Conservation (phyloP, 2,329 filamentous ascomycete genomes). For the Verticillium klebahnii region DNA sequence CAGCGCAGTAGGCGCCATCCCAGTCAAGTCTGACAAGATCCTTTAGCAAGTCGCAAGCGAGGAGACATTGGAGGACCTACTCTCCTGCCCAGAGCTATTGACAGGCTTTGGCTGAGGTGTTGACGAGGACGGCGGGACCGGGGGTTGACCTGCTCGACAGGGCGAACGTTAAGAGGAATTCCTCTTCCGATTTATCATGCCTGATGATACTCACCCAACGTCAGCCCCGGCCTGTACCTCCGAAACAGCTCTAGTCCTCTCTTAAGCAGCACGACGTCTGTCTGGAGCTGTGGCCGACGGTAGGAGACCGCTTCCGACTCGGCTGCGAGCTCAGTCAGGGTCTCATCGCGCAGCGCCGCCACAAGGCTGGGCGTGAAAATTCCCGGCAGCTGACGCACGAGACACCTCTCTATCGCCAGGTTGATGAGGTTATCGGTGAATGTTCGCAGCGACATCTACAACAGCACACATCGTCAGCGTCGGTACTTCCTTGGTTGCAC, state of each 20-base stretch:
- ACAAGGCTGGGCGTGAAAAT: conserved; percentile 36
- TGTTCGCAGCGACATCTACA: conserved; percentile 33
- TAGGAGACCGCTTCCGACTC: conserved; percentile 21
- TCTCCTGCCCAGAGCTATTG: no score
- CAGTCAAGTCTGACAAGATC: no score
- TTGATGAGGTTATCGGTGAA: conserved; percentile 44
- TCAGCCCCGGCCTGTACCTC: neutral
- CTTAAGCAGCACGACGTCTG: conserved; percentile 11
- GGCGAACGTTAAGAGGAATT: no score
- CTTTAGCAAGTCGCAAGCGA: no score
- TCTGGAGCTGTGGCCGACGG: conserved; percentile 9
- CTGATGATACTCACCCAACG: neutral
- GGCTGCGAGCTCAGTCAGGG: conserved; percentile 21
- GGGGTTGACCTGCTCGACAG: no score
- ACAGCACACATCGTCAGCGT: neutral
- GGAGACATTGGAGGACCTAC: no score
- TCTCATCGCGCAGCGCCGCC: conserved; percentile 24
- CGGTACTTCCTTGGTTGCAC: neutral
- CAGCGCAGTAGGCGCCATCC: no score
- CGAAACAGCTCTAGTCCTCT: conserved; percentile 15
- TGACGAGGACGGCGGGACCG: no score
- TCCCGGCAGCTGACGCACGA: conserved; percentile 32
- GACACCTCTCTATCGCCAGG: conserved; percentile 43
- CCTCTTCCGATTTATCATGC: no score
- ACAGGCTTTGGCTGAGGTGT: no score